Percentiles rank a stretch among this genome's conserved stretches.
These are phyloP conservation scores for Cylindrodendrum hubeiense DNA, from an alignment of 2,329 filamentous ascomycete species.

Conservation along the genomic window DNA sequence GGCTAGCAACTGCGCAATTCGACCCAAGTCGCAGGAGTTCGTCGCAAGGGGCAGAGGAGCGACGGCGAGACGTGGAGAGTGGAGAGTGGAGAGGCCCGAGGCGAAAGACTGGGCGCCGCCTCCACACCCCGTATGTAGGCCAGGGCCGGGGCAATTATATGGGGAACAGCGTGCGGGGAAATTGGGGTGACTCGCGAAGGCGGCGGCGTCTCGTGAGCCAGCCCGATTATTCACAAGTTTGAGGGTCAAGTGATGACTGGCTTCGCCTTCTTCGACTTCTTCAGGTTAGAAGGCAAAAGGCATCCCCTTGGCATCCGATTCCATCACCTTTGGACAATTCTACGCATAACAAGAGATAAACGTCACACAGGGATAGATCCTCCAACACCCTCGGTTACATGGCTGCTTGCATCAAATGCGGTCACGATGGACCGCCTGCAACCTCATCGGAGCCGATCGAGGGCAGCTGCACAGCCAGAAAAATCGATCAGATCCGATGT, in stretches of 20 bases:
- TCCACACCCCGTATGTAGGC: conserved; percentile 10
- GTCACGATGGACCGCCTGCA: not conserved
- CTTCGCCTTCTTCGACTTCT: not conserved
- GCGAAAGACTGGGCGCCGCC: conserved; percentile 18
- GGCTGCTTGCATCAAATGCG: not conserved
- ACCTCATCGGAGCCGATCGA: not conserved
- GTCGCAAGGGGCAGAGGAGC: not conserved
- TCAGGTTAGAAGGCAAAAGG: not conserved
- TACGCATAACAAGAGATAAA: too few species aligned
- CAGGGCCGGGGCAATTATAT: conserved; percentile 7
- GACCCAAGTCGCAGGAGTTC: not conserved
- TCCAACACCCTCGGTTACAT: not conserved
- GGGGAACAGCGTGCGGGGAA: conserved; percentile 24
- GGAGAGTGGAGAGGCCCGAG: conserved; percentile 16
- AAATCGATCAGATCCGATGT: conserved; percentile 9
- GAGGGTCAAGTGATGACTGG: too few species aligned
- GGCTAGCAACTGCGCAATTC: not conserved
- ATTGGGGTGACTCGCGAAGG: conserved; percentile 16
- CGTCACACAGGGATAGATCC: too few species aligned
- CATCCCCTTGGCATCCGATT: too few species aligned
- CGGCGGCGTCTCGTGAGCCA: not conserved
- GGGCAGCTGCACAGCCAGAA: not conserved
- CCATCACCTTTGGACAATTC: too few species aligned
- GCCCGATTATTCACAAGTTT: not conserved
- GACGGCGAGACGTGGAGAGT: conserved; percentile 12